phyloP scores from a whole-genome alignment of 2,329 filamentous ascomycete genomes.

The Scorias spongiosa region DNA sequence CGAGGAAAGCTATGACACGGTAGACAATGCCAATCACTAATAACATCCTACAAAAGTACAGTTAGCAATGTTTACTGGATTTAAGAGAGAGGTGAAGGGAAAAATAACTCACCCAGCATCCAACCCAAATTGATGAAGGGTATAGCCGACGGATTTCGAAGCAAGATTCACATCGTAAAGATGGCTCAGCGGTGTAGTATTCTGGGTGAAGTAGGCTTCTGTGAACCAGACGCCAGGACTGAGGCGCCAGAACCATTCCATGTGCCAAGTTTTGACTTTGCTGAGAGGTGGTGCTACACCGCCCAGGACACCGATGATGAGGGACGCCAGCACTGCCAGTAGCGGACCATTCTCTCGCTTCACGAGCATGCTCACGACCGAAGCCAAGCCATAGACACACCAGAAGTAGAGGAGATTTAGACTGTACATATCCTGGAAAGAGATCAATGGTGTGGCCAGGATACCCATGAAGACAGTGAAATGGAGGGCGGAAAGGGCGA shows the following conservation, averaged over 20 bases:
- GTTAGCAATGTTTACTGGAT: background rate
- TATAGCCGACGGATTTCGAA: constrained; percentile 29
- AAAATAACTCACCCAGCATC: constrained; percentile 22
- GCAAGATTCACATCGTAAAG: constrained; percentile 38
- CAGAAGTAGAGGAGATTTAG: constrained; percentile 43
- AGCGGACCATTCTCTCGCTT: constrained; percentile 42
- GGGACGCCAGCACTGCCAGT: constrained; percentile 37
- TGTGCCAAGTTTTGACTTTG: constrained; percentile 35
- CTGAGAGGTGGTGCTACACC: constrained; percentile 37
- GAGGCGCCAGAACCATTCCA: constrained; percentile 40
- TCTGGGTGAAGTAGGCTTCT: constrained; percentile 40
- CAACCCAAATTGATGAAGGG: constrained; percentile 28
- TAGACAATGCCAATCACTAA: constrained; percentile 15
- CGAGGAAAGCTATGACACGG: constrained; percentile 13
- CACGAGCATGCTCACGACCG: constrained; percentile 37
- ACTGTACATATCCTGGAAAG: constrained; percentile 34
- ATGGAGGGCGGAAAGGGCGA: constrained; percentile 37
- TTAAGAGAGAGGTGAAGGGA: background rate
- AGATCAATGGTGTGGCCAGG: constrained; percentile 35
- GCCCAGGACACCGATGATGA: constrained; percentile 40
- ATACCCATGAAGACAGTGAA: constrained; percentile 38
- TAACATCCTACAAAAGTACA: constrained; percentile 8
- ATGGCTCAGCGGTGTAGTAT: constrained; percentile 34
- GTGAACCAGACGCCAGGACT: constrained; percentile 41
- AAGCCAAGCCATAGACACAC: constrained; percentile 42